Evolutionary conservation across 108 stramenopile species (phyloP), one percentile per base, ranked within the genome.

Genomic region (Cyclotella choctawhatcheeana): DNA sequence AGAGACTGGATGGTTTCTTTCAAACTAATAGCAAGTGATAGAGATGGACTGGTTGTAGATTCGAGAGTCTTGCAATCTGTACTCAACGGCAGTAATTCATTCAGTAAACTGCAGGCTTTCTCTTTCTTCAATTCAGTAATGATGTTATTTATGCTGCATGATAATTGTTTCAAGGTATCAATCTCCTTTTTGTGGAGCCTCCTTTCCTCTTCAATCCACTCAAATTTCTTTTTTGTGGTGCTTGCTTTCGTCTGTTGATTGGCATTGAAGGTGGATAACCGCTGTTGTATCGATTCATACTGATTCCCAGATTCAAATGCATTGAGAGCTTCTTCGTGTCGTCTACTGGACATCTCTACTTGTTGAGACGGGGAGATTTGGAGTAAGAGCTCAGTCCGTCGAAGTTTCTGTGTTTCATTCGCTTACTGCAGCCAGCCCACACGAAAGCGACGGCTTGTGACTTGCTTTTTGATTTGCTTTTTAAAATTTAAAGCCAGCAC

Each of bases 141-240:
- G 20, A 58, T 32, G 20, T 40, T 58, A 32, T 47, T 61, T 40
- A 48, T 40, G 29, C 54, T n/a, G 1, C 22, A 16, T 6, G 21
- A 4, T 2, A 76, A 45, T 76, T 69, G 60, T 17, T 69, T 76
- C 21, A 29, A 25, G 44, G 59, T 20, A 2, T 32, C 74, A 22
- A 2, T 18, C 67, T 69, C 69, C 0, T 40, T 33, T 1, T 76
- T 52, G 6, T 52, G 40, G 18, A 69, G 20, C 2, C 18, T 51
- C 37, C 21, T 61, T 44, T 62, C 47, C 2, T 29, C 35, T 24
- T 14, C 33, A 16, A 67, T 66, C 73, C 73, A 74, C 22, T 71
- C 70, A 52, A 43, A 71, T 22, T 48, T 21, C 6, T 71, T 43
- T 13, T 17, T 35, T 32, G 48, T 25, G 2, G 24, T n/a, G 13